These are phyloP conservation scores for Lasiosphaeriaceae sp. DNA, from an alignment of 495 filamentous ascomycete species.

Conservation along the genomic window DNA sequence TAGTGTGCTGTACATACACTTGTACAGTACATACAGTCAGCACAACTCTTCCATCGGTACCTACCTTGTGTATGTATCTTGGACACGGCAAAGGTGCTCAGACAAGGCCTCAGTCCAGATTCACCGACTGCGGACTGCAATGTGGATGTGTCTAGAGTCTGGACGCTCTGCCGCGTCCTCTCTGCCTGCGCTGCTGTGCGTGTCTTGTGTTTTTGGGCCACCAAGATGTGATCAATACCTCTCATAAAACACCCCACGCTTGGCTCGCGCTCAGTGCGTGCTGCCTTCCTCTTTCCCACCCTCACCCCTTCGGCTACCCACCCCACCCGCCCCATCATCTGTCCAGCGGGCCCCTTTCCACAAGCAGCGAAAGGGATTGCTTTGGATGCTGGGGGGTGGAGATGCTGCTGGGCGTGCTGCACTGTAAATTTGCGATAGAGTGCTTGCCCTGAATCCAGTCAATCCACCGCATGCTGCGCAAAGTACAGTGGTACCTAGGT, in stretches of 20 bases:
- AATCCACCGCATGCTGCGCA: slow-evolving; percentile 4
- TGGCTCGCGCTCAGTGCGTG: not conserved
- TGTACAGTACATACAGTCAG: no score
- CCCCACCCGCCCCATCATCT: slow-evolving; percentile 9
- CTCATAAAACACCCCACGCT: not conserved
- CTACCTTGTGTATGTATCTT: no score
- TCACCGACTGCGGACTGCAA: not conserved
- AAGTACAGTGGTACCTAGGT: not conserved
- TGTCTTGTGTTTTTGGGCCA: not conserved
- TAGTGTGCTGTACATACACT: no score
- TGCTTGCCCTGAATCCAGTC: slow-evolving; percentile 7
- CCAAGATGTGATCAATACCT: not conserved
- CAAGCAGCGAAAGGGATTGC: not conserved
- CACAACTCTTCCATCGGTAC: no score
- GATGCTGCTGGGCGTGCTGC: no score
- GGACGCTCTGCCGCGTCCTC: not conserved
- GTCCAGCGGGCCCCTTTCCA: not conserved
- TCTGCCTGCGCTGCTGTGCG: no score
- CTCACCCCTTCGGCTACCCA: slow-evolving; percentile 2
- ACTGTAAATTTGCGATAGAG: slow-evolving; percentile 13
- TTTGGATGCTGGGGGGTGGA: no score
- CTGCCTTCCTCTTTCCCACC: slow-evolving; percentile 12
- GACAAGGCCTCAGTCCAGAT: not conserved
- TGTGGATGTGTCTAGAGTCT: not conserved
- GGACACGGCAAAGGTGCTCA: no score